Conservation (phyloP, 2,329 filamentous ascomycete species). For the Aureobasidium sp. region DNA sequence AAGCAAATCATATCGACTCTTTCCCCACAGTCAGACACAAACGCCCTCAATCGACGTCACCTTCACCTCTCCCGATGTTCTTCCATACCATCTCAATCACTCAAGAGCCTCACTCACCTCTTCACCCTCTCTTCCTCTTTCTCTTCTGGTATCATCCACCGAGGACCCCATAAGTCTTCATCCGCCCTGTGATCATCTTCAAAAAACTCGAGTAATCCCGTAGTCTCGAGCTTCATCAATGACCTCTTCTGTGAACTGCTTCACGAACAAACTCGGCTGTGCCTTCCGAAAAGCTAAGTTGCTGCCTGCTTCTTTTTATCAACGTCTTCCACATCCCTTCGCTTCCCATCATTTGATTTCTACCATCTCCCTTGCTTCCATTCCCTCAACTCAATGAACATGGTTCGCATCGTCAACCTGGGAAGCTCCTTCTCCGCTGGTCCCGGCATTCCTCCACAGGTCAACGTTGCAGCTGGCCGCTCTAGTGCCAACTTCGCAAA, state of each 20-base stretch:
- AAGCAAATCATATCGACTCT: neutral
- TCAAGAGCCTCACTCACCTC: neutral
- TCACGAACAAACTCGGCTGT: neutral
- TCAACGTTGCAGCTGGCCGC: conserved; percentile 22
- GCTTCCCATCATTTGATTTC: neutral
- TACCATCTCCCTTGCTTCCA: neutral
- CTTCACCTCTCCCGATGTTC: neutral
- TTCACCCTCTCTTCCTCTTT: neutral
- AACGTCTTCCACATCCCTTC: neutral
- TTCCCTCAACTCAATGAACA: neutral
- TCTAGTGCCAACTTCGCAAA: conserved; percentile 31
- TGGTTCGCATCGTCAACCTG: neutral
- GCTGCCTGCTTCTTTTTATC: neutral
- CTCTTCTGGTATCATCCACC: neutral
- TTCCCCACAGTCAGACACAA: neutral
- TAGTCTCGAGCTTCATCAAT: neutral
- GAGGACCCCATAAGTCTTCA: neutral
- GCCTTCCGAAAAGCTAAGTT: no score
- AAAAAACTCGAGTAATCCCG: neutral
- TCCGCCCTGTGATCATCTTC: neutral
- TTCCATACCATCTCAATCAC: neutral
- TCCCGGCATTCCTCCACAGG: conserved; percentile 27
- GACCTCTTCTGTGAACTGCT: neutral
- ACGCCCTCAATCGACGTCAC: neutral
- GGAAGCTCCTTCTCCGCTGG: conserved; percentile 21